Base-by-base conservation (phyloP, 2,329 filamentous ascomycete species). In the Curvularia hawaiiensis region DNA sequence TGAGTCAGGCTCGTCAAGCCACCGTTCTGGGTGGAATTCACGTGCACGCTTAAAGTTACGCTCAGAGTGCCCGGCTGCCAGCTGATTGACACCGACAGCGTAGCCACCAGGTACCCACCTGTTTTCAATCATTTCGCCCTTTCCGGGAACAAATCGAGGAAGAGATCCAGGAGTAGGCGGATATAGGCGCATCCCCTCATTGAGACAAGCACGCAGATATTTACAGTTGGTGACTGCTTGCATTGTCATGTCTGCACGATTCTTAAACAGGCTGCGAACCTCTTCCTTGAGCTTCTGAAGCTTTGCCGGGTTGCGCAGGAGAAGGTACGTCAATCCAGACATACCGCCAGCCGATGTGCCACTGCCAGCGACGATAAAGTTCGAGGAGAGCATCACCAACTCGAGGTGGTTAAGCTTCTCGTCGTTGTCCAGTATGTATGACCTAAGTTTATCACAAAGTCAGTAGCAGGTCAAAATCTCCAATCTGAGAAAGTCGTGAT, bases 321-420 rank as follows among this genome's bases (percentile, higher is more conserved):
- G 41, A 9, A 57, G 33, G 12, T 57, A 62, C 3, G 52, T 52
- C 4, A 56, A 7, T 11, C 59, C 59, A 28, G 49, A 53, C 44
- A 62, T 52, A 1, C 45, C 55, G 8, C 49, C 55, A 2, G 59
- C 59, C 3, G 57, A 47, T 3, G 74, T 75, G 38, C 77, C 75
- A 3, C 70, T 75, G 16, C 75, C 75, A 0, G 72, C 54, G n/a
- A 56, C 54, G 20, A 56, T 56, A 22, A 52, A 56, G 35, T 52
- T 56, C 16, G 54, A 56, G 20, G 54, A 56, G n/a, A 56, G 48
- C 54, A 56, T 56, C 20, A 56, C 48, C 11, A 56, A 41, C 22
- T 56, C 54, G 28, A 56, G 54, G 8, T 56, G 54, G 12, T 56
- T 56, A 20, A 56, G 54, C 43, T 56, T 56, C 43, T 56, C 54